Evolutionary conservation across 2,329 filamentous ascomycete genomes (phyloP).

Genomic region (Pestalotiopsis sp.): DNA sequence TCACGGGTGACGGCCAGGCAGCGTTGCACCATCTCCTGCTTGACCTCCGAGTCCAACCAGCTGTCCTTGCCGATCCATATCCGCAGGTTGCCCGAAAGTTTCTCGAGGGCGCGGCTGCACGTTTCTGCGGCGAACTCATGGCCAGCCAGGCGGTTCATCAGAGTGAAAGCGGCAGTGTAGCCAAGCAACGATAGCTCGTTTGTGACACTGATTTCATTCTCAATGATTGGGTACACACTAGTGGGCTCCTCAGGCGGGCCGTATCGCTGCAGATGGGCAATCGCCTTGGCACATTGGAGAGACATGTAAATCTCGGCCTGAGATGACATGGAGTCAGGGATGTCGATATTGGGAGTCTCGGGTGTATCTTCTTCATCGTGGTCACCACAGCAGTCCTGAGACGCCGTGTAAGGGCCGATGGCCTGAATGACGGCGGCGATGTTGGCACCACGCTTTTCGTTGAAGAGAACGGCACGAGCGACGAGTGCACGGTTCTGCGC

Average conservation of each 20-base stretch:
- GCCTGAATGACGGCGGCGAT: conserved; percentile 60
- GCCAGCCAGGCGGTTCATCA: conserved; percentile 56
- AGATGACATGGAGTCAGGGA: conserved; percentile 42
- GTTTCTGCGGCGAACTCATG: conserved; percentile 50
- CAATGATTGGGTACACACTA: conserved; percentile 52
- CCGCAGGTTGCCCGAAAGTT: conserved; percentile 58
- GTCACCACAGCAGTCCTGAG: conserved; percentile 31
- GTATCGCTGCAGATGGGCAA: conserved; percentile 57
- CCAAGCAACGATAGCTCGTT: conserved; percentile 58
- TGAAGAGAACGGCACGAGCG: conserved; percentile 58
- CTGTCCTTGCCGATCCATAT: conserved; percentile 61
- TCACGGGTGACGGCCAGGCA: conserved; percentile 59
- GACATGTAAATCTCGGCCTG: conserved; percentile 58
- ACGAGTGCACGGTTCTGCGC: conserved; percentile 65
- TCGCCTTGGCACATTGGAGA: conserved; percentile 61
- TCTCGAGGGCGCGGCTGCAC: conserved; percentile 54
- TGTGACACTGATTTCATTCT: conserved; percentile 39
- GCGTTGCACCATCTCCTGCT: conserved; percentile 55
- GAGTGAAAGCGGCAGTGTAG: conserved; percentile 59
- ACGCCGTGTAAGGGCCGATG: conserved; percentile 45
- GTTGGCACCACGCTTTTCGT: conserved; percentile 55
- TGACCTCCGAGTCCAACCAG: conserved; percentile 53
- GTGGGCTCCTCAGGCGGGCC: conserved; percentile 45
- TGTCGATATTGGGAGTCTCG: conserved; percentile 47
- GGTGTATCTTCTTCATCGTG: conserved; percentile 16